Evolutionary conservation across 768 basidiomycete genomes (phyloP), one percentile per base, ranked within the genome.

Genomic region (Suillus plorans): DNA sequence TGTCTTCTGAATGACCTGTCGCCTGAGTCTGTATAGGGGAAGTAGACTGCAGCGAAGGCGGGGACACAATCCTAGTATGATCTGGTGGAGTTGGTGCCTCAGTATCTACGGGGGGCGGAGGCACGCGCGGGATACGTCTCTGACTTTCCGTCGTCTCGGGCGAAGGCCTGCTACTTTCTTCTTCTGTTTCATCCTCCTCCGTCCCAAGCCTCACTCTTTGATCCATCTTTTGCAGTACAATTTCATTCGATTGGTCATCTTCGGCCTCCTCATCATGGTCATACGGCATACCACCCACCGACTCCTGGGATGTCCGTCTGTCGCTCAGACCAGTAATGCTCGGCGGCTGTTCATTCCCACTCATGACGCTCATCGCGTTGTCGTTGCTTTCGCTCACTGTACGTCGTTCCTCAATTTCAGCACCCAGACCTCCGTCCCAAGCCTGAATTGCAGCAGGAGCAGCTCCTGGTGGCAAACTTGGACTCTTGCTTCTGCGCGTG

Each of bases 381-480:
- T 59, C 58, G 12, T 59, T 59, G n/a, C 41, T 42, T 42, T 59
- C 58, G 25, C 58, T 59, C 41, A 59, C 18, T 12, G 41, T 41
- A 20, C 28, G 41, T 12, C 10, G 58, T 57, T 67, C 69, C 67
- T 68, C 72, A 18, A 72, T 72, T 68, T 69, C 75, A 70, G 70
- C 67, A 61, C 71, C 75, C 64, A 74, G 65, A 73, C 73, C 74
- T 62, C 75, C 75, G 66, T 78, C 78, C 67, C 78, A 79, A 56
- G 74, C 74, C 65, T 74, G 80, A 74, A 66, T 77, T 68, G 64
- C 67, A 59, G 77, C 68, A 68, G 77, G 76, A 34, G 80, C 80
- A 18, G 82, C 81, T 37, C 80, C 82, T 13, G 79, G 78, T 5
- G 84, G 81, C 18, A 80, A 81, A 13, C 69, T 78, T n/a, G 73